Percentiles rank a stretch among this genome's conserved stretches.
These are phyloP conservation scores for Plasmodium chabaudi DNA, from an alignment of 169 alveolate species.

Conservation along the genomic window DNA sequence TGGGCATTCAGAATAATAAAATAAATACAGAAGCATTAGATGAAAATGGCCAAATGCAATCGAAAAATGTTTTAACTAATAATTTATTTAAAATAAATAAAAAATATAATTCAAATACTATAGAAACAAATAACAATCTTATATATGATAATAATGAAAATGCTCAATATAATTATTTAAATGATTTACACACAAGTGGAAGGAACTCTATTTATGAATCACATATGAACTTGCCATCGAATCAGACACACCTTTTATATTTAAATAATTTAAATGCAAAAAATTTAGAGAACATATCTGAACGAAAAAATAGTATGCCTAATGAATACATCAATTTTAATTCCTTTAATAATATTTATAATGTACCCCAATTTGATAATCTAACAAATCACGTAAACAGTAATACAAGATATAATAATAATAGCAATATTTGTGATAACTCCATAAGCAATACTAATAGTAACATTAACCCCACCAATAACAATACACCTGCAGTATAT, in stretches of 20 bases:
- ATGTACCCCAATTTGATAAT: too few relatives aligned
- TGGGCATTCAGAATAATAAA: background rate
- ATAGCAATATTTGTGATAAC: too few relatives aligned
- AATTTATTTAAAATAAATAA: constrained; percentile 16
- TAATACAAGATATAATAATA: too few relatives aligned
- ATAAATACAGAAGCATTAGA: background rate
- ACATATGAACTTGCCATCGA: background rate
- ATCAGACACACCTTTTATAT: constrained; percentile 4
- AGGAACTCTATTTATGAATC: background rate
- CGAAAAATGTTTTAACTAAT: background rate
- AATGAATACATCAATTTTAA: too few relatives aligned
- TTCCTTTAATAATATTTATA: too few relatives aligned
- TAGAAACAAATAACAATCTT: constrained; percentile 13
- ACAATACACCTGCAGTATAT: too few relatives aligned
- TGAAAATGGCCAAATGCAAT: constrained; percentile 2
- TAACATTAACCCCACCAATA: too few relatives aligned
- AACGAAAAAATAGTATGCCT: too few relatives aligned
- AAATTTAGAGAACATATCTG: too few relatives aligned
- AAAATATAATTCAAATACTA: background rate
- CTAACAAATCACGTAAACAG: too few relatives aligned
- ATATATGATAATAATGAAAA: background rate
- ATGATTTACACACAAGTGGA: constrained; percentile 10
- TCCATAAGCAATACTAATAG: too few relatives aligned
- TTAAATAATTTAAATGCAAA: background rate
- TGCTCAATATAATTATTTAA: constrained; percentile 3